Evolutionary conservation across 2,329 filamentous ascomycete genomes (phyloP), one percentile per base, ranked within the genome.

Genomic region (Nigrospora sphaerica): DNA sequence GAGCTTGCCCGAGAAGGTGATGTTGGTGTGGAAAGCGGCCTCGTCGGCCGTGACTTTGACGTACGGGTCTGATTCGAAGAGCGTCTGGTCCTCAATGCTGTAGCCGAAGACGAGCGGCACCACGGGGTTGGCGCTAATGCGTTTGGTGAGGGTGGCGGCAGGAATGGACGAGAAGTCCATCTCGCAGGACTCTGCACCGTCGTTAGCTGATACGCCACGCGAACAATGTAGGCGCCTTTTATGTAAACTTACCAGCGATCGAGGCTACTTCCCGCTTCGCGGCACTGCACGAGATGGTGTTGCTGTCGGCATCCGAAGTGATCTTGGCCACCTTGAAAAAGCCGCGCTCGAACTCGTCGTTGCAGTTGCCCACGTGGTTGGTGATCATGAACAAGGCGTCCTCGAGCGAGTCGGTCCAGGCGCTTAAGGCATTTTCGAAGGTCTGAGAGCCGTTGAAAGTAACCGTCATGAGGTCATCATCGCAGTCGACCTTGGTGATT

Each of bases 1-100:
- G n/a, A 73, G 58, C 47, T 65, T 63, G 32, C 69, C 70, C 1
- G 68, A 70, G 39, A 73, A 64, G 13, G 64, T 65, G 35, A 69
- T 57, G 16, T 58, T 58, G 19, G 64, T 59, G 16, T 57, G 58
- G 45, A 73, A 60, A 40, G 54, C 50, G 32, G 62, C 66, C 17
- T 55, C 52, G 36, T 69, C 58, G 17, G 65, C 66, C 3, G 56
- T 61, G 16, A 67, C 57, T 9, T 55, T 64, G 44, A 70, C 47
- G 50, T 65, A 63, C 10, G 55, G 52, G 11, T 52, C 47, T 31
- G 61, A 54, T 18, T 53, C 50, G 49, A 57, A 67, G 23, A 67
- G 53, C 7, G 56, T 52, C 17, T 59, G 61, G 34, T 62, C 52
- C 17, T 55, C 46, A n/a, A 55, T 43, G 7, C 58, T 47, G 36